A percentile compares a stretch with the other conserved stretches of the same genome.
These are phyloP conservation scores for Triticum timopheevii DNA, from an alignment of 176 grass and related monocot species.

Conservation along the genomic window DNA sequence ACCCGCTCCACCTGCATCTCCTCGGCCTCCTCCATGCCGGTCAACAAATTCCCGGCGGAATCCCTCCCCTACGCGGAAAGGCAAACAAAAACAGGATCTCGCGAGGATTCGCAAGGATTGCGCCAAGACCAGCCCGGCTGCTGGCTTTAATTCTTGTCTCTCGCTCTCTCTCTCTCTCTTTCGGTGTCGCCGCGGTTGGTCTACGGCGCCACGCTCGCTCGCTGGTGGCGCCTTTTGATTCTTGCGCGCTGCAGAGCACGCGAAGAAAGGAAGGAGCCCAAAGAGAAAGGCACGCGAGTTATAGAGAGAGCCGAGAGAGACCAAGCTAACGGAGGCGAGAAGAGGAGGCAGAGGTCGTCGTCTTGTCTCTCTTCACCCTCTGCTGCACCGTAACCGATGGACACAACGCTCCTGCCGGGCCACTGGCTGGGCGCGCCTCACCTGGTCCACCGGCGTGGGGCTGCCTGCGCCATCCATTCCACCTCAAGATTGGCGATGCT, in stretches of 20 bases:
- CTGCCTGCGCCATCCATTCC: not conserved
- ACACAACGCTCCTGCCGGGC: not conserved
- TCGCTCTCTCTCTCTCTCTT: not conserved
- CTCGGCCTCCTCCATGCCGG: slow-evolving; percentile 60
- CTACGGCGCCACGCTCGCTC: slow-evolving; percentile 2
- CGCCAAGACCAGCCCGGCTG: not conserved
- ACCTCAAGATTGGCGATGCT: not conserved
- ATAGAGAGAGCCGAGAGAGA: too few species aligned
- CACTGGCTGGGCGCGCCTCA: not conserved
- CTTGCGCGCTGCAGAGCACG: slow-evolving; percentile 60
- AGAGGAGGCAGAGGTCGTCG: not conserved
- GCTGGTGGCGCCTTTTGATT: slow-evolving; percentile 37
- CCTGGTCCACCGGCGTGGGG: not conserved
- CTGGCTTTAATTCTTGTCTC: not conserved
- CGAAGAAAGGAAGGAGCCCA: slow-evolving; percentile 35
- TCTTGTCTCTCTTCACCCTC: not conserved
- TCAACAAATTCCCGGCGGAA: not conserved
- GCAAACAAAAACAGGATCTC: slow-evolving; percentile 23
- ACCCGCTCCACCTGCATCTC: slow-evolving; percentile 83
- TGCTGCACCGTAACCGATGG: slow-evolving; percentile 31
- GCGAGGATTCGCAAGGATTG: slow-evolving; percentile 38
- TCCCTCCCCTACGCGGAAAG: slow-evolving; percentile 5
- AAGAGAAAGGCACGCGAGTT: slow-evolving; percentile 7
- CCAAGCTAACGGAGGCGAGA: too few species aligned
- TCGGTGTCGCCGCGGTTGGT: slow-evolving; percentile 26